Percentiles rank a stretch among this genome's conserved stretches.
These are phyloP conservation scores for Aspergillus ostianus DNA, from an alignment of 495 filamentous ascomycete species.

Conservation along the genomic window DNA sequence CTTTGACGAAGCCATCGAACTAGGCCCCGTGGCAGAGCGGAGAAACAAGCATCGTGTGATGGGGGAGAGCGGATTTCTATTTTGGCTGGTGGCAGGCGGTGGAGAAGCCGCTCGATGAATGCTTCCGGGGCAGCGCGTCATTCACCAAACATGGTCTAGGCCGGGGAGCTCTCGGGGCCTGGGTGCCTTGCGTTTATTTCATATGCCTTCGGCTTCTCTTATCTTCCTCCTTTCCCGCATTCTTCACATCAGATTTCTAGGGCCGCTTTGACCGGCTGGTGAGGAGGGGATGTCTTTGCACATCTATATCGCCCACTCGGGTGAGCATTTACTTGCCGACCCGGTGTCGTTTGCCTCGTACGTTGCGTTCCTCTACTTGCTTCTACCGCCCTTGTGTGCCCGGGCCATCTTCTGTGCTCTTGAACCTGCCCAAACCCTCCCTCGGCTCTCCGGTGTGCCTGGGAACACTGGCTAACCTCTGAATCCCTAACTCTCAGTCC, in stretches of 20 bases:
- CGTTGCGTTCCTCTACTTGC: conserved; percentile 48
- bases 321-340: conserved; percentile 75
- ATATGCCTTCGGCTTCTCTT: conserved; percentile 16
- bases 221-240: conserved; percentile 31
- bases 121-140: conserved; percentile 18
- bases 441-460: conserved; percentile 1
- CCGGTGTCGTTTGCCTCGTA: conserved; percentile 67
- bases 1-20: conserved; percentile 40
- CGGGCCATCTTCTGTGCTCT: conserved; percentile 6
- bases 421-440: conserved; percentile 8
- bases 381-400: conserved; percentile 10
- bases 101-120: conserved; percentile 13
- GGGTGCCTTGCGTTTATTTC: conserved; percentile 11
- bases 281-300: conserved; percentile 67
- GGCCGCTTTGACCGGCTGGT: conserved; percentile 34
- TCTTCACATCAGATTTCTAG: conserved; percentile 21
- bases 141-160: conserved; percentile 20
- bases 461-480: conserved; percentile 21
- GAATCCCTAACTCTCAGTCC: conserved; percentile 44
- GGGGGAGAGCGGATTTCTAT: conserved; percentile 14
- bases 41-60: conserved; percentile 37
- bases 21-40: conserved; percentile 31
- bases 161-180: conserved; percentile 19
- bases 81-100: conserved; percentile 16
- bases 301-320: conserved; percentile 85